Evolutionary conservation across 176 grass and related monocot species (phyloP).

Genomic region (Stipa capillata): DNA sequence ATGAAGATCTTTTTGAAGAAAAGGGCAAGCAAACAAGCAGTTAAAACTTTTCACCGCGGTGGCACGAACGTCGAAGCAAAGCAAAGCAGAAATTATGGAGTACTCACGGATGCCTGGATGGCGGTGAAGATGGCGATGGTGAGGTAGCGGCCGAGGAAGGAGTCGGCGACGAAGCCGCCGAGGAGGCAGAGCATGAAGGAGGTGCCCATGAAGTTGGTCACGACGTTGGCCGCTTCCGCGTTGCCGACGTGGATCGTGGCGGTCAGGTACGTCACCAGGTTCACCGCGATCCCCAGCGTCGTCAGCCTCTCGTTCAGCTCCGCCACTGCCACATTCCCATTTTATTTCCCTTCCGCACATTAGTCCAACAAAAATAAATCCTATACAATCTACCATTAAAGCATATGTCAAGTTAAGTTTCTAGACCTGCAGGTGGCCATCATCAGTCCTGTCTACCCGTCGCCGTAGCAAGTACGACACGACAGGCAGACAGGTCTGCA

Average conservation of each 20-base stretch:
- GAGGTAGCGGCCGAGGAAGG: constrained; percentile 76
- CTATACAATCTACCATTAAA: too few species aligned
- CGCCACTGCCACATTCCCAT: constrained; percentile 32
- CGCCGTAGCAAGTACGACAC: too few species aligned
- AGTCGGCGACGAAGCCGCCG: constrained; percentile 88
- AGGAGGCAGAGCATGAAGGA: constrained; percentile 99
- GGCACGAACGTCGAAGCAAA: background rate
- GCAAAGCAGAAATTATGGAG: background rate
- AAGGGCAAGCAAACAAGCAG: too few species aligned
- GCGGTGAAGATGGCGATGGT: constrained; percentile 90
- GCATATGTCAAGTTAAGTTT: too few species aligned
- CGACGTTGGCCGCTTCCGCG: constrained; percentile 66
- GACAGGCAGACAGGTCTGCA: too few species aligned
- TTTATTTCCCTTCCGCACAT: too few species aligned
- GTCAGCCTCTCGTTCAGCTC: constrained; percentile 89
- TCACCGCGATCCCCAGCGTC: constrained; percentile 83
- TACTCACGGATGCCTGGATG: constrained; percentile 69
- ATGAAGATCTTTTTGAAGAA: background rate
- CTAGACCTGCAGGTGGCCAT: too few species aligned
- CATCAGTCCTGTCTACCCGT: too few species aligned
- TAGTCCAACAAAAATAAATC: too few species aligned
- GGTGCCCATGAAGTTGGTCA: constrained; percentile 98
- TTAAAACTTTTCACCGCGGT: background rate
- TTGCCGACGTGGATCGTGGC: constrained; percentile 84
- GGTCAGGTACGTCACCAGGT: constrained; percentile 84